Conservation (phyloP, 177 flowering plant species). For the Vitis hybrid region DNA sequence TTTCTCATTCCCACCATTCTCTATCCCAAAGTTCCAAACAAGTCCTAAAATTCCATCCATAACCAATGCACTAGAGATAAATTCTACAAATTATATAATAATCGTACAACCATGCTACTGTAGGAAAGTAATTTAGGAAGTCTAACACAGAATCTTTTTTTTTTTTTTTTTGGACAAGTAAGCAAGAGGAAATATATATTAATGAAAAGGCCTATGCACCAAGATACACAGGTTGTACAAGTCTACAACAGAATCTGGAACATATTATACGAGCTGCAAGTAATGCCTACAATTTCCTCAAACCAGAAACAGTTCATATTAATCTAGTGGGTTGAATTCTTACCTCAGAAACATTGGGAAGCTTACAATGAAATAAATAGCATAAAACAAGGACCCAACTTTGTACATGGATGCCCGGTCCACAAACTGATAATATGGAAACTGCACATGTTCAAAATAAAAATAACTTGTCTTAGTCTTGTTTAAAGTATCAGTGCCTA, state of each 20-base stretch:
- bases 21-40: too few species aligned
- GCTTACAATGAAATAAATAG: constrained; percentile 93
- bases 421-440: constrained; percentile 90
- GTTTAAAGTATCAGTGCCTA: neutral
- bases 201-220: too few species aligned
- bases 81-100: too few species aligned
- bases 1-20: too few species aligned
- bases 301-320: neutral
- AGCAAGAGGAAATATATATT: too few species aligned
- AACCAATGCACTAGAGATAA: too few species aligned
- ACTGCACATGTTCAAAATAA: constrained; percentile 58
- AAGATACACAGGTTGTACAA: too few species aligned
- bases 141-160: too few species aligned
- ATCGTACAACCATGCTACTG: too few species aligned
- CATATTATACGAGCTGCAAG: neutral
- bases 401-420: constrained; percentile 90
- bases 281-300: neutral
- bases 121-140: too few species aligned
- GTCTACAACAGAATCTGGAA: neutral
- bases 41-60: too few species aligned
- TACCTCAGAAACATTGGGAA: constrained; percentile 98
- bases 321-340: constrained; percentile 13
- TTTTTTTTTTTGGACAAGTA: too few species aligned
- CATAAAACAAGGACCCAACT: constrained; percentile 95
- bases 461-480: constrained; percentile 1